Base-by-base conservation (phyloP, 371 early-diverging fungal genomes). In the Mucor irregularis region DNA sequence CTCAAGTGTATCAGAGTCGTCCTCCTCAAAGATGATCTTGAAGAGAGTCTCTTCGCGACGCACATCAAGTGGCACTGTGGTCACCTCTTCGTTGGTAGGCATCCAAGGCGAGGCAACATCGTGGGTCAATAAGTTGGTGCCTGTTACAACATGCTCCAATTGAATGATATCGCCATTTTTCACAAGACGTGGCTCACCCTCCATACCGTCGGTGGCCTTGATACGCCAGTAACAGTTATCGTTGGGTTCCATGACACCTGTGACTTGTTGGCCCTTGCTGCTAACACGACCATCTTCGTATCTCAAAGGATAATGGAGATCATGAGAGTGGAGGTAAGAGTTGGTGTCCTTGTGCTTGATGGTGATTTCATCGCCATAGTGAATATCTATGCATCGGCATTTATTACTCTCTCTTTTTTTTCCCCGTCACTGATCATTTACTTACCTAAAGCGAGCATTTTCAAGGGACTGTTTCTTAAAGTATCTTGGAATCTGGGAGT, bases 81-180 rank as follows among this genome's bases (percentile, higher is more conserved):
- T 97, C 40, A 98, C 74, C 73, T 98, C 99, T 81, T 94, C 92
- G 61, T 98, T 93, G n/a, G 99, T 98, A 9, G 91, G 69, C 68
- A 93, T 92, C 52, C 93, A 67, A n/a, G 98, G 97, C 14, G 94
- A 93, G 4, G 99, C 99, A 16, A 98, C 99, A 66, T 98, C 99
- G 68, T 98, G 98, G 2, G 98, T 95, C 49, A 94, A 64, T 16
- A 98, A 76, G 58, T 82, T 83, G 0, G 85, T 80, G 17, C 74
- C 62, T 0, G 95, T 95, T 0, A 48, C 61, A 16, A 82, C 58
- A 51, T 95, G 95, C 45, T 74, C 66, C 7, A 95, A 80, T 45
- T 81, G 90, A 33, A 95, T 83, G 6, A 86, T 31, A 62, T 90
- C 91, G 11, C 76, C 74, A 64, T 86, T 66, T 6, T 72, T 71